These are phyloP conservation scores for Apiospora sp. DNA, from an alignment of 2,329 filamentous ascomycete species.

Conservation along the genomic window DNA sequence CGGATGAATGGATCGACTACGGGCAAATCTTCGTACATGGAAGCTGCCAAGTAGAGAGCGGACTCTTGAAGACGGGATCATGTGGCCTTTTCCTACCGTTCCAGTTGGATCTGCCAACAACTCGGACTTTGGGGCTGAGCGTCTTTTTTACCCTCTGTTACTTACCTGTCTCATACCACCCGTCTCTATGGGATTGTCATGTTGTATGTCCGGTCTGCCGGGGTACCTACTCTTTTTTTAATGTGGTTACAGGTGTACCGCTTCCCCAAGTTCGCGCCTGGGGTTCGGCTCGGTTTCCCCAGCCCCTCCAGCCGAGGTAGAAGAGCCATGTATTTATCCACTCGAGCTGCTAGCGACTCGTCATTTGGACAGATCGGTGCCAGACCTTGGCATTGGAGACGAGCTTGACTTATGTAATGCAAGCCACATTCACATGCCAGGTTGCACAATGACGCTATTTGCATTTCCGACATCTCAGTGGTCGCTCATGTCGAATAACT, in stretches of 20 bases:
- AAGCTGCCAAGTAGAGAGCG: background rate
- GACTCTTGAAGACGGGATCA: background rate
- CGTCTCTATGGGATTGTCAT: background rate
- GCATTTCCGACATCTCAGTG: too few relatives aligned
- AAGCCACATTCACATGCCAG: slow-evolving; percentile 23
- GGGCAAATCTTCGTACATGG: background rate
- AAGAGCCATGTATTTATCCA: slow-evolving; percentile 16
- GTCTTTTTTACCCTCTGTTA: background rate
- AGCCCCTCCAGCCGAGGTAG: slow-evolving; percentile 30
- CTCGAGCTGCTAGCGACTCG: slow-evolving; percentile 3
- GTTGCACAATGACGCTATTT: slow-evolving; percentile 4
- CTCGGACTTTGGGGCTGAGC: background rate
- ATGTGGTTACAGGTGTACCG: background rate
- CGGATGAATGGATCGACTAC: background rate
- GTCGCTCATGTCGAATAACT: background rate
- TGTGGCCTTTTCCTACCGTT: background rate
- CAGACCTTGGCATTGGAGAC: background rate
- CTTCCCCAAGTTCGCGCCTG: slow-evolving; percentile 25
- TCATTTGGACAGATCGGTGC: slow-evolving; percentile 3
- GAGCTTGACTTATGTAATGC: slow-evolving; percentile 13
- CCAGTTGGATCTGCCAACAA: background rate
- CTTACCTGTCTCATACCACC: background rate
- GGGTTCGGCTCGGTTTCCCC: background rate
- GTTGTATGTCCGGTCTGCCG: background rate
- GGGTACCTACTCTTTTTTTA: background rate